A percentile compares a stretch with the other conserved stretches of the same genome.
Evolutionary conservation across 257 asterid genomes (phyloP).

Genomic region (Rehmannia glutinosa): DNA sequence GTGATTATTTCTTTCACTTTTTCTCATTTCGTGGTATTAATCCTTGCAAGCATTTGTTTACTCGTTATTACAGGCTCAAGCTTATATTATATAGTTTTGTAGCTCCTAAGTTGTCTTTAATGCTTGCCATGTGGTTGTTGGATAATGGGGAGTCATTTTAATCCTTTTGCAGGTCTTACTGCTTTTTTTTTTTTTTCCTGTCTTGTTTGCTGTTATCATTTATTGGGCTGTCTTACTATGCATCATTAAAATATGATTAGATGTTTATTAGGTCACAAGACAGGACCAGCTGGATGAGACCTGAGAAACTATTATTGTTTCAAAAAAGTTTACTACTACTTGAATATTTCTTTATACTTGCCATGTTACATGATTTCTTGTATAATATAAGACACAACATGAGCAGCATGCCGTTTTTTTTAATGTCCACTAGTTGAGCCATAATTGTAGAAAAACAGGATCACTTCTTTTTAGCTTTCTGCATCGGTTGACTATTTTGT

Average conservation of each 20-base stretch:
- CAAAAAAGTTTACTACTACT: not conserved
- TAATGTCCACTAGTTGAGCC: slow-evolving; percentile 16
- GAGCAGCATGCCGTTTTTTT: not conserved
- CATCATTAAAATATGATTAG: slow-evolving; percentile 13
- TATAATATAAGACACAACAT: slow-evolving; percentile 1
- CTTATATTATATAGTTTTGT: not conserved
- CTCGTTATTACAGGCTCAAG: too few species aligned
- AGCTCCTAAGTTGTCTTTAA: not conserved
- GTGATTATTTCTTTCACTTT: slow-evolving; percentile 23
- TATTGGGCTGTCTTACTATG: not conserved
- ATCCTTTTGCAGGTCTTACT: slow-evolving; percentile 15
- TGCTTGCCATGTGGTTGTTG: slow-evolving; percentile 31
- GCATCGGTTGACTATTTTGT: slow-evolving; percentile 2
- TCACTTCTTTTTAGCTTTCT: slow-evolving; percentile 17
- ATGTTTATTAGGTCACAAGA: slow-evolving; percentile 15
- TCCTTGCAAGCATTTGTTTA: too few species aligned
- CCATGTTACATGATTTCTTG: slow-evolving; percentile 19
- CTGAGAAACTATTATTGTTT: not conserved
- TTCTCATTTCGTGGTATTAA: too few species aligned
- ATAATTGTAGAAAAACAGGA: slow-evolving; percentile 12
- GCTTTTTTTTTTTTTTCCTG: slow-evolving; percentile 1
- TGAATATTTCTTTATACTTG: not conserved
- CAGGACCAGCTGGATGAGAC: slow-evolving; percentile 14
- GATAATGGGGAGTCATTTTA: slow-evolving; percentile 5
- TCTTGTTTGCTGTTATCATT: slow-evolving; percentile 4